phyloP scores from a whole-genome alignment of 257 asterid species.

The Nemophila menziesii region DNA sequence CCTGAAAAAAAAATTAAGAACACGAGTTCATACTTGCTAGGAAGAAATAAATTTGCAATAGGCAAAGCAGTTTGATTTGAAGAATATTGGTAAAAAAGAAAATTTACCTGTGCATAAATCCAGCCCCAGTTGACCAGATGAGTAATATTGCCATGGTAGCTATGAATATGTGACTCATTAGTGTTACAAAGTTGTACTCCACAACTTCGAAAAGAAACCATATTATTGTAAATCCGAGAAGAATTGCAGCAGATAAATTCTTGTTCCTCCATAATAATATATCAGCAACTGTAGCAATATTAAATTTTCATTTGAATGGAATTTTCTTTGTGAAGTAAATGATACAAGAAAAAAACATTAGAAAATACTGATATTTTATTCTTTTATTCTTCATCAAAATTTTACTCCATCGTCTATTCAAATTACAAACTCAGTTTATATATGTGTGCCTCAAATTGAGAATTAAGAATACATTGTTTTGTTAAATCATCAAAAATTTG shows the following conservation, averaged over 20 bases:
- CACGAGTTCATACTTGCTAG: neutral
- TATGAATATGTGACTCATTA: constrained; percentile 42
- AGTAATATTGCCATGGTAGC: constrained; percentile 36
- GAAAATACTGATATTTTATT: too few relatives aligned
- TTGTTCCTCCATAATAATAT: constrained; percentile 57
- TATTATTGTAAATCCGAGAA: constrained; percentile 39
- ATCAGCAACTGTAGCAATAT: constrained; percentile 47
- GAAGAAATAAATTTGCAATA: neutral
- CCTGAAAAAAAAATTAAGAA: constrained; percentile 22
- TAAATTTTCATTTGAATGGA: neutral
- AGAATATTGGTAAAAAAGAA: neutral
- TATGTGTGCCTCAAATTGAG: too few relatives aligned
- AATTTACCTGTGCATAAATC: constrained; percentile 36
- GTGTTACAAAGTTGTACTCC: constrained; percentile 58
- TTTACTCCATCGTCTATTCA: too few relatives aligned
- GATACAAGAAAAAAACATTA: too few relatives aligned
- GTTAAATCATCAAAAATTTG: too few relatives aligned
- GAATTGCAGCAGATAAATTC: constrained; percentile 52
- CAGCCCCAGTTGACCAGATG: constrained; percentile 62
- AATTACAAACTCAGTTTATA: too few relatives aligned
- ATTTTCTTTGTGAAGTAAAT: neutral
- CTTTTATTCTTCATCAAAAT: too few relatives aligned
- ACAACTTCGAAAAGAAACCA: constrained; percentile 75
- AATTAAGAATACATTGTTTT: too few relatives aligned
- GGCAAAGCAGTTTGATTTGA: neutral